Evolutionary conservation across 2,329 filamentous ascomycete species (phyloP), one percentile per base, ranked within the genome.

Genomic region (Paecilomyces variotii): DNA sequence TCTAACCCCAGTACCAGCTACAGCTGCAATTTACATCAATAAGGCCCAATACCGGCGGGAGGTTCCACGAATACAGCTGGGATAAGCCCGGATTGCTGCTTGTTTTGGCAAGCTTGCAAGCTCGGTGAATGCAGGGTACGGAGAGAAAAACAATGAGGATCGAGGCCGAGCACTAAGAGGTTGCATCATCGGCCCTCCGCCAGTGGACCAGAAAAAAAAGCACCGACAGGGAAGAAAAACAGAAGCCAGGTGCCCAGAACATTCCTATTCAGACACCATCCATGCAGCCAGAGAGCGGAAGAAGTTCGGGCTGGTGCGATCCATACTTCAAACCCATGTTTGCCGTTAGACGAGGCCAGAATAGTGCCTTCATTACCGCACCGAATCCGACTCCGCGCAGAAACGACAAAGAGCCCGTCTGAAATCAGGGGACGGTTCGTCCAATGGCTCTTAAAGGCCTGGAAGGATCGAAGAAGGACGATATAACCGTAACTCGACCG

Each of bases 11-110:
- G 59, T 45, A 56, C 60, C 60, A 63, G 61, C 58, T 50, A 62
- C 59, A 61, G 56, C 54, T 56, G 61, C 57, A 58, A 58, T 63
- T 59, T 62, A 60, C 62, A 64, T 61, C 59, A 54, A 67, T 56
- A 61, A 61, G 57, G 25, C 60, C 62, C 56, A 65, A 66, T 26
- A 52, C 27, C 27, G 30, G 50, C 34, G 53, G 26, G 56, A 39
- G 35, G 10, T 26, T 52, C 50, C 50, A 52, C 24, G 25, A 52
- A 28, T 26, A 26, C 50, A 52, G 25, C 24, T 28, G 7, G 50
- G 50, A 26, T 52, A 26, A 26, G 10, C 50, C 50, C 50, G 24
- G 50, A 52, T 52, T 52, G 50, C 50, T 28, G 24, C 50, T 45
- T 52, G 50, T 28, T 52, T 28, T 52, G 50, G 12, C 50, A 52